Evolutionary conservation across 1,284 basidiomycete species (phyloP), one percentile per base, ranked within the genome.

Genomic region (Leccinum subspadiceum): DNA sequence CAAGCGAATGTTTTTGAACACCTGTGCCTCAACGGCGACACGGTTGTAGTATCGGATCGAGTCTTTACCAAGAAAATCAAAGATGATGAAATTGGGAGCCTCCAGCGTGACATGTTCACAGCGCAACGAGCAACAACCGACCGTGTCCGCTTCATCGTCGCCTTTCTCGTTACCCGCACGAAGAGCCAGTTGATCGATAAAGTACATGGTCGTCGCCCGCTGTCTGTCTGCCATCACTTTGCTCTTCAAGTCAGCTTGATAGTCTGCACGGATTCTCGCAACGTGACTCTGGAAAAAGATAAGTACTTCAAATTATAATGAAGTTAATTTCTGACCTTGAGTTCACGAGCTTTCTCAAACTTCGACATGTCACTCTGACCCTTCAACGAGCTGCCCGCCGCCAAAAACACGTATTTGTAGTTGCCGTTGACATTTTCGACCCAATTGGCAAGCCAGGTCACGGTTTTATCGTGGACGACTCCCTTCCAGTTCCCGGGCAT

Each of bases 141-240:
- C 94, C 0, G 95, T 98, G 73, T 98, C 95, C 1, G 95, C 95
- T 76, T 98, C 95, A 65, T 98, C 95, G 69, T 97, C 96, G 52
- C 94, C 95, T 77, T 98, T 98, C 77, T 98, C 96, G 76, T 98
- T 98, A 70, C 95, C 95, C 53, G 94, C 95, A 82, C 95, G 92
- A 73, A 98, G 89, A 24, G 95, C 96, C 29, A 97, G 84, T 68
- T 86, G 85, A 77, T 98, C 95, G 70, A 98, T 98, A 77, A 98
- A 94, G 76, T 98, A 98, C 86, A 98, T 92, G 10, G 95, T 92
- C 0, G 95, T 98, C 7, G 95, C 96, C 39, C 95, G 88, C 76
- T 97, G 95, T 51, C 95, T 88, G 64, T 93, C 90, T 8, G 87
- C 90, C 91, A 94, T 98, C 64, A 94, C 83, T 76, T 96, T 97